phyloP scores from a whole-genome alignment of 306 rosid genomes.

The Hylodesmum podocarpum region DNA sequence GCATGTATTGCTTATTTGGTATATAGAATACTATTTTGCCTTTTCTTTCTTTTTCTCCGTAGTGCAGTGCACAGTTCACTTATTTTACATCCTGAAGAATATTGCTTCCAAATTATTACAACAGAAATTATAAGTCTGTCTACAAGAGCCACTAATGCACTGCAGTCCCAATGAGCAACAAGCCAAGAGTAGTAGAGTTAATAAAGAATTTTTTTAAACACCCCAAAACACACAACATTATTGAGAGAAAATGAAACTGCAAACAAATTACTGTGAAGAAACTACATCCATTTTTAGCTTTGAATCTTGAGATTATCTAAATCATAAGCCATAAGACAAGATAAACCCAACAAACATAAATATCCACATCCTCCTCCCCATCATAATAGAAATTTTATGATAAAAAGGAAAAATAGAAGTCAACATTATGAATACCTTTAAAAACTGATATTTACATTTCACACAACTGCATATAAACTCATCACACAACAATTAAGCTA shows the following conservation, averaged over 20 bases:
- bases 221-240: background rate
- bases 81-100: conserved; percentile 6
- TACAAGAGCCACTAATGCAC: conserved; percentile 21
- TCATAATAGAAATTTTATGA: background rate
- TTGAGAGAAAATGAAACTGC: background rate
- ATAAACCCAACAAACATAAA: background rate
- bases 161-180: conserved; percentile 11
- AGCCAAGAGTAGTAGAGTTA: background rate
- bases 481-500: background rate
- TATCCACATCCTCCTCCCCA: background rate
- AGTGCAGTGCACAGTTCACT: background rate
- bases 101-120: background rate
- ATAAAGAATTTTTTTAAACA: background rate
- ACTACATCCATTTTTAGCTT: background rate
- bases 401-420: background rate
- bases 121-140: background rate
- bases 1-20: background rate
- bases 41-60: conserved; percentile 23
- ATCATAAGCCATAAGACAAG: conserved; percentile 7
- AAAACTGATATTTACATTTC: background rate
- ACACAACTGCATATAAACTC: conserved; percentile 1
- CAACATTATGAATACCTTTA: background rate
- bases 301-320: conserved; percentile 14
- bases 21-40: background rate
- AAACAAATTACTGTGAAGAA: conserved; percentile 11